A percentile compares a stretch with the other conserved stretches of the same genome.
These are phyloP conservation scores for Scleroderma citrinum DNA, from an alignment of 768 basidiomycete species.

Conservation along the genomic window DNA sequence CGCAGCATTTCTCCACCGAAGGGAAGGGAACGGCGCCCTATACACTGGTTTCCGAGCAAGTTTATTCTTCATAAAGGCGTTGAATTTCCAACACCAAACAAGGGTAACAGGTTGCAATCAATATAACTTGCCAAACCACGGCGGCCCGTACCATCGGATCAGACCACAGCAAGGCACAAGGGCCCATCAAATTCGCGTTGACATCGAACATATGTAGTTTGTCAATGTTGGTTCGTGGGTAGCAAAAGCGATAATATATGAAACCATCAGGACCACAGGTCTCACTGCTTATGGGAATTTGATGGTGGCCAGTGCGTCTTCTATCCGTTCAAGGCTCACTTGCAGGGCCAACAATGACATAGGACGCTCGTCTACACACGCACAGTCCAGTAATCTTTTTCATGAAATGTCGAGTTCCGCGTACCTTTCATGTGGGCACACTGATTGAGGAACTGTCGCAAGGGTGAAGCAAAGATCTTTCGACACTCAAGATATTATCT, in stretches of 20 bases:
- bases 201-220: no score
- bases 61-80: no score
- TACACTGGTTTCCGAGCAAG: no score
- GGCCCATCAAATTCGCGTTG: no score
- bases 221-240: not conserved
- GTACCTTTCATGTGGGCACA: constrained; percentile 31
- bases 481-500: constrained; percentile 39
- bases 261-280: not conserved
- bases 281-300: not conserved
- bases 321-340: constrained; percentile 45
- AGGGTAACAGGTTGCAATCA: no score
- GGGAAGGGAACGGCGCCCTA: no score
- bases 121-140: not conserved
- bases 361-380: constrained; percentile 23
- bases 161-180: not conserved
- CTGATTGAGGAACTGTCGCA: constrained; percentile 33
- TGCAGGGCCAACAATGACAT: constrained; percentile 35
- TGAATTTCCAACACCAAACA: no score
- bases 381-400: constrained; percentile 3
- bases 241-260: not conserved
- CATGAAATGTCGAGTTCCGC: not conserved
- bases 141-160: not conserved
- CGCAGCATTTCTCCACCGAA: no score
- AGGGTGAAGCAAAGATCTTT: constrained; percentile 38
- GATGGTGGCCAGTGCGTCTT: constrained; percentile 30